Percentiles rank a stretch among this genome's conserved stretches.
Evolutionary conservation across 2,329 filamentous ascomycete species (phyloP).

Genomic region (Huntiella omanensis): DNA sequence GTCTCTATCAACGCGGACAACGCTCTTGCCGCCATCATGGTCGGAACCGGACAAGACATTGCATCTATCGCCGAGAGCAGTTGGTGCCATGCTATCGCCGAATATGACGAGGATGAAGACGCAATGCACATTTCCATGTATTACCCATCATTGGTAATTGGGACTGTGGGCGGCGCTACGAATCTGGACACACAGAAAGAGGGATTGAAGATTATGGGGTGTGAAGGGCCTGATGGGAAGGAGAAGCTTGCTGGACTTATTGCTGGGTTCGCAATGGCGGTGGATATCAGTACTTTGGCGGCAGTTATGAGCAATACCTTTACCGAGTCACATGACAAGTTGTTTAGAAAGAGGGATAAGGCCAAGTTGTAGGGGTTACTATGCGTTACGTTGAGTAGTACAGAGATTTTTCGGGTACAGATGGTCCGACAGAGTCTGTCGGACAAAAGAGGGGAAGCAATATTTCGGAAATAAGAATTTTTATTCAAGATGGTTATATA

Average conservation of each 20-base stretch:
- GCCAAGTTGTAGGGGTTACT: no score
- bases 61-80: not conserved
- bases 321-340: not conserved
- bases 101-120: not conserved
- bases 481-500: no score
- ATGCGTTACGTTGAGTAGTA: no score
- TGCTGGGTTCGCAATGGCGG: slow-evolving; percentile 1
- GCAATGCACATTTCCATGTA: not conserved
- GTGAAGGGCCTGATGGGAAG: not conserved
- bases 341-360: not conserved
- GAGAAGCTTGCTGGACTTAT: slow-evolving; percentile 2
- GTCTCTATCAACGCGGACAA: not conserved
- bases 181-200: not conserved
- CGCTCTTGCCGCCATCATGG: not conserved
- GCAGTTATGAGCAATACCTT: not conserved
- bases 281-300: not conserved
- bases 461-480: no score
- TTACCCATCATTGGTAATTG: not conserved
- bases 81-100: not conserved
- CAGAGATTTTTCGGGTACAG: no score
- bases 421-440: no score
- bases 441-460: no score
- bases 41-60: slow-evolving; percentile 5
- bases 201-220: slow-evolving; percentile 5
- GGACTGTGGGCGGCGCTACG: slow-evolving; percentile 1